Conservation (phyloP, 768 basidiomycete species). For the Boletus reticulatus region DNA sequence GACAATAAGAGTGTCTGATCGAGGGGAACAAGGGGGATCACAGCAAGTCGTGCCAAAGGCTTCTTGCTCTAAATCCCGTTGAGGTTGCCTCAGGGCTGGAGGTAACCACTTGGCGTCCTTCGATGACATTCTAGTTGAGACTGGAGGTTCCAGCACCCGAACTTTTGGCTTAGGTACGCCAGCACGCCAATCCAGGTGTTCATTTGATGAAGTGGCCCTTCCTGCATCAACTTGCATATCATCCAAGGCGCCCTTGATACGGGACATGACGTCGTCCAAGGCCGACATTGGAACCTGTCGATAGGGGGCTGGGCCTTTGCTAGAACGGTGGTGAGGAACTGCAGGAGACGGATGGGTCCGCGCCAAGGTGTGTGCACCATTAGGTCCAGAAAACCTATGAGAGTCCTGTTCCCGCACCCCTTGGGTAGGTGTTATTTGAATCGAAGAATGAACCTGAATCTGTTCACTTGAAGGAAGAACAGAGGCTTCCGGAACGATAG, state of each 20-base stretch:
- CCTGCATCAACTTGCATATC: slow-evolving; percentile 55
- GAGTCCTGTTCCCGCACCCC: slow-evolving; percentile 20
- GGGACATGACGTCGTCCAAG: slow-evolving; percentile 78
- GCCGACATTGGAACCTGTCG: slow-evolving; percentile 65
- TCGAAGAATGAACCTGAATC: not conserved
- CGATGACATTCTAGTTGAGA: slow-evolving; percentile 15
- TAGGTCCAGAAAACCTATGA: slow-evolving; percentile 16
- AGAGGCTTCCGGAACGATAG: slow-evolving; percentile 17
- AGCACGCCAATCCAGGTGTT: slow-evolving; percentile 21
- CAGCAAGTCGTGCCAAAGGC: slow-evolving; percentile 44
- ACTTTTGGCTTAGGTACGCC: slow-evolving; percentile 21
- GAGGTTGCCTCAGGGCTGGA: slow-evolving; percentile 45
- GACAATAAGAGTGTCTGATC: slow-evolving; percentile 39
- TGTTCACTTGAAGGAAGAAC: slow-evolving; percentile 7
- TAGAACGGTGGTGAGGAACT: slow-evolving; percentile 19
- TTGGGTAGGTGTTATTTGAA: not conserved
- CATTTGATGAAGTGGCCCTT: slow-evolving; percentile 18
- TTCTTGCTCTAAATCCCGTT: slow-evolving; percentile 41
- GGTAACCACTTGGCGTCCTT: slow-evolving; percentile 55
- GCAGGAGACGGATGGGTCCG: slow-evolving; percentile 18
- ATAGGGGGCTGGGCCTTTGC: slow-evolving; percentile 30
- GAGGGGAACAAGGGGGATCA: slow-evolving; percentile 50
- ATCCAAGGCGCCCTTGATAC: slow-evolving; percentile 78
- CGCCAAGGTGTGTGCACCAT: slow-evolving; percentile 15
- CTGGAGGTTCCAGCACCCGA: slow-evolving; percentile 15